phyloP scores from a whole-genome alignment of 208 protist genomes.

The Trypanosoma theileri region DNA sequence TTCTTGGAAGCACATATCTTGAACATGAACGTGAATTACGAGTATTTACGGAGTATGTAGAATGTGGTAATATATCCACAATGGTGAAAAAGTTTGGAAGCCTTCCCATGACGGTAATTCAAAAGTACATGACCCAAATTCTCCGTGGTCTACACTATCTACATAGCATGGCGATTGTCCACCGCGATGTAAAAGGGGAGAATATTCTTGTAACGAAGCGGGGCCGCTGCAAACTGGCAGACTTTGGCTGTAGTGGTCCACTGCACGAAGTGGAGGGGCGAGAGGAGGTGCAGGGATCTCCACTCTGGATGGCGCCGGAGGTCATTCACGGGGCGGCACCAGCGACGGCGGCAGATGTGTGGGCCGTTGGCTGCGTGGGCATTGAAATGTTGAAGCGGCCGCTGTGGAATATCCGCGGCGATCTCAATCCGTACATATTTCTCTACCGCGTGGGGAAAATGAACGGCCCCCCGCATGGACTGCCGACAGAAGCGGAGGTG shows the following conservation, averaged over 20 bases:
- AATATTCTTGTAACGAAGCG: conserved; percentile 82
- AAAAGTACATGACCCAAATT: conserved; percentile 77
- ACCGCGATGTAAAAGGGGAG: conserved; percentile 81
- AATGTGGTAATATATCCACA: conserved; percentile 63
- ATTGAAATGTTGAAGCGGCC: conserved; percentile 76
- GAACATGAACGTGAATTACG: conserved; percentile 41
- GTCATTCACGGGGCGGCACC: conserved; percentile 41
- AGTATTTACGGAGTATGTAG: conserved; percentile 81
- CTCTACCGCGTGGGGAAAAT: conserved; percentile 52
- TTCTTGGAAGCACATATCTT: conserved; percentile 54
- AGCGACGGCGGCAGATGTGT: conserved; percentile 55
- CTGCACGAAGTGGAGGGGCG: conserved; percentile 23
- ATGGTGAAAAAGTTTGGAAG: conserved; percentile 65
- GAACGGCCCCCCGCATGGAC: conserved; percentile 43
- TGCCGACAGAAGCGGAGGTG: conserved; percentile 52
- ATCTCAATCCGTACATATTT: conserved; percentile 47
- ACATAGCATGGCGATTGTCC: conserved; percentile 69
- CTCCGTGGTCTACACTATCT: conserved; percentile 67
- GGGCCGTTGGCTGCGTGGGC: conserved; percentile 77
- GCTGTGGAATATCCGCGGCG: conserved; percentile 37
- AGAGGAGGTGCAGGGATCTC: conserved; percentile 40
- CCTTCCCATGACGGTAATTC: conserved; percentile 56
- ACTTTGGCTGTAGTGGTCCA: conserved; percentile 71
- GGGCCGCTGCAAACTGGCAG: conserved; percentile 65
- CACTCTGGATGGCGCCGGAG: conserved; percentile 84